Evolutionary conservation across 768 basidiomycete species (phyloP), one percentile per base, ranked within the genome.

Genomic region (Phylloporus arenicola): DNA sequence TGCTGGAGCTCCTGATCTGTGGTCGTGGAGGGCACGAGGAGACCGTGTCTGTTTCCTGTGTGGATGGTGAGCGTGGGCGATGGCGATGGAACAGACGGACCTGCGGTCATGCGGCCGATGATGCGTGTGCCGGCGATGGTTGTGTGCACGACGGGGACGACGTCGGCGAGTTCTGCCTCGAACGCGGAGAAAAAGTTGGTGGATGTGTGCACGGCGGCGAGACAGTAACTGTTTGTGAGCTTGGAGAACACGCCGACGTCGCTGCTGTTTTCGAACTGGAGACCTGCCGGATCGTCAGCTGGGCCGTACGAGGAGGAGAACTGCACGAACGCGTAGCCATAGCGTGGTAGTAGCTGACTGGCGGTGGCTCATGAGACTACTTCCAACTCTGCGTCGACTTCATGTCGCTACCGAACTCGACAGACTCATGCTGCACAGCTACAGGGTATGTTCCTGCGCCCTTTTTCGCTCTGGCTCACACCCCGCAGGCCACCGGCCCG

Each of bases 1-100:
- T 99, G 96, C 69, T 97, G 96, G 2, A 98, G 82, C 68, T 99
- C 96, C 65, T 98, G 96, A 68, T 98, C 96, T 45, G 94, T 94
- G 43, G 96, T 94, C 48, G 92, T 84, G 46, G 89, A 84, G 9
- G 96, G 96, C 20, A 99, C 92, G 53, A 99, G 89, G 25, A 99
- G 82, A 49, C 96, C 96, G 68, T 99, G 94, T 57, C 92, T 83
- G 74, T 99, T 99, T 51, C 93, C 92, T 43, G 44, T 29, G 39
- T 2, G 34, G 9, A 38, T 11, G 47, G 2, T 35, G 24, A 7
- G 46, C 10, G 14, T 6, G 5, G 3, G 11, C 0, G 2, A 10
- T 1, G 0, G 2, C 2, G 25, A 10, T 13, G 0, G 3, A 16
- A 43, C n/a, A 20, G 31, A 25, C 57, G 39, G 45, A 88, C 93